A percentile compares a stretch with the other conserved stretches of the same genome.
Conservation (phyloP, 2,329 filamentous ascomycete species). For the Dryadomyces quercivorus region DNA sequence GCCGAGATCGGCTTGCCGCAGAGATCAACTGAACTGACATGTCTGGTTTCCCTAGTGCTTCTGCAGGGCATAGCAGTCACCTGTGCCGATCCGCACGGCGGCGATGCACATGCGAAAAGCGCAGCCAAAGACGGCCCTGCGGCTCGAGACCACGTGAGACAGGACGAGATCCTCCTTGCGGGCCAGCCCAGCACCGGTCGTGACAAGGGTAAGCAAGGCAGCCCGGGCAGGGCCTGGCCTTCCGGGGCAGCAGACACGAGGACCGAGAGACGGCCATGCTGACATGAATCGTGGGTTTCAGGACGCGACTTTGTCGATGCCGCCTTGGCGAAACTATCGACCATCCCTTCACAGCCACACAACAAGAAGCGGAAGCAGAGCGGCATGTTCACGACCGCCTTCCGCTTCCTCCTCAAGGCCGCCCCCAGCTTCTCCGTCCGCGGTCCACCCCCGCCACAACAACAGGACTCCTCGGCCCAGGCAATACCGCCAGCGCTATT, state of each 20-base stretch:
- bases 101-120: background rate
- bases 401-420: slow-evolving; percentile 33
- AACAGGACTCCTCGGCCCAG: slow-evolving; percentile 20
- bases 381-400: slow-evolving; percentile 28
- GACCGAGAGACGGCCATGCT: background rate
- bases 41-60: slow-evolving; percentile 10
- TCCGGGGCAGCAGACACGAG: background rate
- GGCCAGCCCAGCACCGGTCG: background rate
- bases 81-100: slow-evolving; percentile 4
- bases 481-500: slow-evolving; percentile 30
- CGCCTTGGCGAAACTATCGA: slow-evolving; percentile 36
- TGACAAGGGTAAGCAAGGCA: background rate
- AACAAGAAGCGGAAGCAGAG: slow-evolving; percentile 30
- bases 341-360: slow-evolving; percentile 32
- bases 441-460: slow-evolving; percentile 23
- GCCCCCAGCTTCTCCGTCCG: slow-evolving; percentile 37
- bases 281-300: slow-evolving; percentile 12
- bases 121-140: background rate
- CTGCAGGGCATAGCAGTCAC: slow-evolving; percentile 10
- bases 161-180: slow-evolving; percentile 2
- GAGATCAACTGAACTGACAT: background rate
- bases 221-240: background rate
- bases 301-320: slow-evolving; percentile 41
- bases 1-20: too few species aligned
- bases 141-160: background rate